Percentiles rank a stretch among this genome's conserved stretches.
Evolutionary conservation across 768 basidiomycete species (phyloP).

Genomic region (Tylopilus rubrobrunneus): DNA sequence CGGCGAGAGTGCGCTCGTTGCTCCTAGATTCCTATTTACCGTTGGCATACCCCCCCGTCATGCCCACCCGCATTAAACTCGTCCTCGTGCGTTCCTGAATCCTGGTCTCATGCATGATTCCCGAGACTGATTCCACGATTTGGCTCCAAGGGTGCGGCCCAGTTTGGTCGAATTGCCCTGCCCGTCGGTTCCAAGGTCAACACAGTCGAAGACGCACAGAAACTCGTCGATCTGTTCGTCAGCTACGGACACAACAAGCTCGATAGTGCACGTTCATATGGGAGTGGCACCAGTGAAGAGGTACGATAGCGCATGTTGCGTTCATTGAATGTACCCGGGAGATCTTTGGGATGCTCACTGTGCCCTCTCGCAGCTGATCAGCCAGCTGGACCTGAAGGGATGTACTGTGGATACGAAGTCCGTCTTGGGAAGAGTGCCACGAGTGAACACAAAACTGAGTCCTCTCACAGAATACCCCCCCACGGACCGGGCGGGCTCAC

Average conservation of each 20-base stretch:
- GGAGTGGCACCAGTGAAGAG: conserved; percentile 15
- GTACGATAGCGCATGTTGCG: neutral
- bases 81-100: neutral
- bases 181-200: conserved; percentile 10
- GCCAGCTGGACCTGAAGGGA: conserved; percentile 13
- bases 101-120: neutral
- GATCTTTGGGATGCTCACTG: neutral
- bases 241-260: conserved; percentile 13
- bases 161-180: conserved; percentile 14
- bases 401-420: conserved; percentile 21
- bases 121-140: neutral
- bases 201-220: conserved; percentile 16
- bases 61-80: conserved; percentile 10
- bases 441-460: neutral
- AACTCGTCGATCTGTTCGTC: conserved; percentile 16
- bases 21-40: neutral
- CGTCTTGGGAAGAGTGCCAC: neutral
- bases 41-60: neutral
- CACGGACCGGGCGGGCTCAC: neutral
- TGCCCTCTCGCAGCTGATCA: conserved; percentile 5
- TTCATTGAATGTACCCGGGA: neutral
- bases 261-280: conserved; percentile 11
- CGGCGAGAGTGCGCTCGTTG: neutral
- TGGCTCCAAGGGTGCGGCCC: conserved; percentile 9
- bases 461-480: conserved; percentile 33